Evolutionary conservation across 345 rosid genomes (phyloP).

Genomic region (Rhizophora apiculata): DNA sequence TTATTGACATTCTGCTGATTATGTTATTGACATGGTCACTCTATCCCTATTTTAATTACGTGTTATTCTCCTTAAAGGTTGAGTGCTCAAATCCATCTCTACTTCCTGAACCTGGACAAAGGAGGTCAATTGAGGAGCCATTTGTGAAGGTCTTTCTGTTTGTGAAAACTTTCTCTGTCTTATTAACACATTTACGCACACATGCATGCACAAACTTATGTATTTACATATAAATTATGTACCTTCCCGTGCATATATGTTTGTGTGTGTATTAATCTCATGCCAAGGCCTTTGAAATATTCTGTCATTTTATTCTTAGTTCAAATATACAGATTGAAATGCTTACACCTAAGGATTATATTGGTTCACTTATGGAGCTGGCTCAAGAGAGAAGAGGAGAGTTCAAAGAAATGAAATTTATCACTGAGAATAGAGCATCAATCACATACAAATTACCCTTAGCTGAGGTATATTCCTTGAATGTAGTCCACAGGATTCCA

Average conservation of each 20-base stretch:
- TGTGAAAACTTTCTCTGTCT: neutral
- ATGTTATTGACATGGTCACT: neutral
- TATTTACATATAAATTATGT: neutral
- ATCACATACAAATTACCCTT: slow-evolving; percentile 81
- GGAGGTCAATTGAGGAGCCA: slow-evolving; percentile 91
- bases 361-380: slow-evolving; percentile 94
- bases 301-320: slow-evolving; percentile 19
- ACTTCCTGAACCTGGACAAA: slow-evolving; percentile 94
- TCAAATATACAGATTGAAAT: slow-evolving; percentile 68
- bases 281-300: neutral
- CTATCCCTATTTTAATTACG: no score
- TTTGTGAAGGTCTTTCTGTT: slow-evolving; percentile 62
- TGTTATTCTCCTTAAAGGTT: slow-evolving; percentile 46
- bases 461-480: slow-evolving; percentile 60
- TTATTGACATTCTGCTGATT: neutral
- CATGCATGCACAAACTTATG: neutral
- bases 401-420: slow-evolving; percentile 89
- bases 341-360: slow-evolving; percentile 94
- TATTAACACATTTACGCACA: neutral
- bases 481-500: slow-evolving; percentile 1
- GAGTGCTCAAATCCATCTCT: slow-evolving; percentile 95
- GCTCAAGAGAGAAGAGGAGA: slow-evolving; percentile 97
- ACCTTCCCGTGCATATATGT: neutral
- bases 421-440: slow-evolving; percentile 86
- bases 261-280: neutral